These are phyloP conservation scores for Balansia obtecta DNA, from an alignment of 2,329 filamentous ascomycete genomes.

Conservation along the genomic window DNA sequence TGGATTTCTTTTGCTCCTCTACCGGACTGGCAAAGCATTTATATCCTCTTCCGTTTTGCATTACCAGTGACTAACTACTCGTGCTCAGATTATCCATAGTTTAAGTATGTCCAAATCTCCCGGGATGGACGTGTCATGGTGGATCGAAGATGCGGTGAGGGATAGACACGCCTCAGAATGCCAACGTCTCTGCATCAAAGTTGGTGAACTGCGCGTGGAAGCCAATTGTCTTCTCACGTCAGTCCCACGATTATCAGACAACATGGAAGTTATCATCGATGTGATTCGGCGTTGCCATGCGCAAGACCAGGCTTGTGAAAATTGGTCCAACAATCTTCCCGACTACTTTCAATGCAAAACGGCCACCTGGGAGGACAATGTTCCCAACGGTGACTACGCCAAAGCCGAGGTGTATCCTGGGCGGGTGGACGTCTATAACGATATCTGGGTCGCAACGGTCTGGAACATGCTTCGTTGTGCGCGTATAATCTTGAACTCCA, in stretches of 20 bases:
- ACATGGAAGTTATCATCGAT: constrained; percentile 35
- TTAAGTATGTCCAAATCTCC: constrained; percentile 40
- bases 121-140: constrained; percentile 44
- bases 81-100: constrained; percentile 41
- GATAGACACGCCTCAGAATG: constrained; percentile 35
- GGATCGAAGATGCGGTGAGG: constrained; percentile 40
- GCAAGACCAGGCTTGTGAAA: constrained; percentile 38
- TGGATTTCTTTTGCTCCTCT: no score
- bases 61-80: constrained; percentile 4
- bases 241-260: constrained; percentile 33
- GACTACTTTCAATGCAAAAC: constrained; percentile 38
- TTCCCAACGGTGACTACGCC: constrained; percentile 37
- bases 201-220: constrained; percentile 43
- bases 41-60: not conserved
- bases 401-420: constrained; percentile 47
- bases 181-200: constrained; percentile 39
- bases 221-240: constrained; percentile 36
- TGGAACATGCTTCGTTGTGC: constrained; percentile 44
- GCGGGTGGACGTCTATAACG: constrained; percentile 44
- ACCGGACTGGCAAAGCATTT: not conserved
- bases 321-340: constrained; percentile 39
- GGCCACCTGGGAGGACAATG: constrained; percentile 43
- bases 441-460: constrained; percentile 45
- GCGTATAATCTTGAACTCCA: constrained; percentile 40
- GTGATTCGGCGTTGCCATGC: constrained; percentile 39